Evolutionary conservation across 306 rosid species (phyloP), one percentile per base, ranked within the genome.

Genomic region (Cicer judaicum): DNA sequence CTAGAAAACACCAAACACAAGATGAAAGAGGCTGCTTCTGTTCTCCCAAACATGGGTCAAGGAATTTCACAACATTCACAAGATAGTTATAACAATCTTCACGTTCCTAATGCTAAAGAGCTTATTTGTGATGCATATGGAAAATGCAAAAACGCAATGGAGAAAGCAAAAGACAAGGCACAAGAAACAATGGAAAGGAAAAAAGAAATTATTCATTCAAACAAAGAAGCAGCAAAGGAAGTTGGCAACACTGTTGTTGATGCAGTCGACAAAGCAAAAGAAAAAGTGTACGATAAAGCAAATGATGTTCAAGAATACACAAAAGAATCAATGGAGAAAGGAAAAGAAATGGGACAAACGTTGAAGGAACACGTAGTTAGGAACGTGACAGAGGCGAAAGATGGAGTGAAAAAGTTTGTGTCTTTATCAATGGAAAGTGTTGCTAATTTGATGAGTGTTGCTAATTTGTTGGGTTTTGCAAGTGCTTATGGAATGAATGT

Each of bases 51-150:
- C 79, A 7, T 67, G 10, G 86, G 91, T 5, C 84, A 78, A 52
- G 83, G 82, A 39, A 60, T 78, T 46, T 81, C 84, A 1, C 71
- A 53, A 10, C 56, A 57, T 2, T 40, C 64, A 29, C 36, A 29
- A 29, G 36, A 29, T 29, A 29, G 36, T 29, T 29, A 29, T 29
- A 29, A 29, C 36, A 29, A 61, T 11, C 48, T 74, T 16, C 80
- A 59, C 9, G 43, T 63, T 7, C 76, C 89, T 1, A 84, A 49
- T 10, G 73, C 89, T 0, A 84, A 50, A 56, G 98, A 90, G 57
- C 79, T 86, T 43, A 77, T 93, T 3, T 87, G 97, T 54, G 98
- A 89, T 6, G 87, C 90, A 1, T 87, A 77, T 5, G 94, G 93
- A 0, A 88, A 78, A 72, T 89, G 96, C 82, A 91, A 88, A 79